These are phyloP conservation scores for Cercospora sojina DNA, from an alignment of 2,329 filamentous ascomycete genomes.

Conservation along the genomic window DNA sequence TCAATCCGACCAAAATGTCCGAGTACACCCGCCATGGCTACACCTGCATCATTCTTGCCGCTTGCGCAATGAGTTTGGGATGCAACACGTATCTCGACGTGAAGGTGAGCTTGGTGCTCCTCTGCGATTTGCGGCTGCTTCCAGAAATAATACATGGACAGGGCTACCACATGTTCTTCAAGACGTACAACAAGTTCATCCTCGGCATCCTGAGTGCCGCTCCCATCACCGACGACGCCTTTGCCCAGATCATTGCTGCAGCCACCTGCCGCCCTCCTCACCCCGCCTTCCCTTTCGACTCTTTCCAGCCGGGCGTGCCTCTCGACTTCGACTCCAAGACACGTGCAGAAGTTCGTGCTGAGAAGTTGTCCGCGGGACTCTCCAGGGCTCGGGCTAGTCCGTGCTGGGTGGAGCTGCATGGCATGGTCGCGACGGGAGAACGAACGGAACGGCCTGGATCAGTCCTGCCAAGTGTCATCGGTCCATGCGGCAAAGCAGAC, in stretches of 20 bases:
- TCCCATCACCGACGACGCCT: not conserved
- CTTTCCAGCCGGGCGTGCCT: not conserved
- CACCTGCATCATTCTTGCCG: not conserved
- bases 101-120: not conserved
- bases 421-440: not conserved
- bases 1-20: constrained; percentile 8
- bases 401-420: not conserved
- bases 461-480: not conserved
- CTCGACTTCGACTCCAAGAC: not conserved
- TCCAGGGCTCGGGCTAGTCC: not conserved
- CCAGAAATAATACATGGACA: not conserved
- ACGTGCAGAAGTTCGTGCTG: not conserved
- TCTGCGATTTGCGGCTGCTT: not conserved
- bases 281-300: no score
- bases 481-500: not conserved
- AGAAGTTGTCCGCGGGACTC: not conserved
- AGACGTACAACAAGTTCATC: not conserved
- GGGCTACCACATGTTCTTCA: not conserved
- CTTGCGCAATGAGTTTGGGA: not conserved
- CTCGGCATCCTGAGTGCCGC: not conserved
- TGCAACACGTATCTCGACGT: not conserved
- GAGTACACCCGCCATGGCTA: constrained; percentile 11
- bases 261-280: no score
- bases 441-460: no score
- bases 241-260: no score